Conservation (phyloP, 2,329 filamentous ascomycete species). For the Ophiostoma piceae region DNA sequence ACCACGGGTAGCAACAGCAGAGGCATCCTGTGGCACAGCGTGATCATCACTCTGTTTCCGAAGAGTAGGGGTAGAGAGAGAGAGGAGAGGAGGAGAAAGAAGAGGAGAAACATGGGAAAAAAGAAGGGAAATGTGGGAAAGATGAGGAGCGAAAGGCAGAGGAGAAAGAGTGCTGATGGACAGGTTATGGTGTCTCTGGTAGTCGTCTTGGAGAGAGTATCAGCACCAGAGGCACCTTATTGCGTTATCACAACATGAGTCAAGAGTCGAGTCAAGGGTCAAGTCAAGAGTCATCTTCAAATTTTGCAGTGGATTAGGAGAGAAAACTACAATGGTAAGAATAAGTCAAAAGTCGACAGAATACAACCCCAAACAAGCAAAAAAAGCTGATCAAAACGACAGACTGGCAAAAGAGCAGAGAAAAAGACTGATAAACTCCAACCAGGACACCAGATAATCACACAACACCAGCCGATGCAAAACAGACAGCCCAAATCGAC, state of each 20-base stretch:
- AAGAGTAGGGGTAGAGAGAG: background rate
- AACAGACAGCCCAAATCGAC: background rate
- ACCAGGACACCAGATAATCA: background rate
- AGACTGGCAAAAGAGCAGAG: background rate
- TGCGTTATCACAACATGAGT: background rate
- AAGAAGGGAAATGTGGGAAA: background rate
- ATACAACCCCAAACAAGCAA: background rate
- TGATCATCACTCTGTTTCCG: background rate
- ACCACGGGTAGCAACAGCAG: background rate
- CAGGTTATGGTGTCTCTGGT: background rate
- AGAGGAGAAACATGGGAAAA: background rate
- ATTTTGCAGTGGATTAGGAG: no score
- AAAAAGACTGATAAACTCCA: background rate
- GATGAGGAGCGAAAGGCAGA: background rate
- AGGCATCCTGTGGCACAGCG: background rate
- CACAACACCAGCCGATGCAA: background rate
- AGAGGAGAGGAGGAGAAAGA: background rate
- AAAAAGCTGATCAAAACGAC: background rate
- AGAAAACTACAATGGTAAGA: no score
- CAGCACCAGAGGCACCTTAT: background rate
- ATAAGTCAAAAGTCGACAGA: background rate
- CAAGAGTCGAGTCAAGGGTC: background rate
- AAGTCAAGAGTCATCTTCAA: background rate
- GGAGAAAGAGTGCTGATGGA: background rate
- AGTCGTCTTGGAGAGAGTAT: background rate